Conservation (phyloP, 2,329 filamentous ascomycete genomes). For the Apiospora pterosperma region DNA sequence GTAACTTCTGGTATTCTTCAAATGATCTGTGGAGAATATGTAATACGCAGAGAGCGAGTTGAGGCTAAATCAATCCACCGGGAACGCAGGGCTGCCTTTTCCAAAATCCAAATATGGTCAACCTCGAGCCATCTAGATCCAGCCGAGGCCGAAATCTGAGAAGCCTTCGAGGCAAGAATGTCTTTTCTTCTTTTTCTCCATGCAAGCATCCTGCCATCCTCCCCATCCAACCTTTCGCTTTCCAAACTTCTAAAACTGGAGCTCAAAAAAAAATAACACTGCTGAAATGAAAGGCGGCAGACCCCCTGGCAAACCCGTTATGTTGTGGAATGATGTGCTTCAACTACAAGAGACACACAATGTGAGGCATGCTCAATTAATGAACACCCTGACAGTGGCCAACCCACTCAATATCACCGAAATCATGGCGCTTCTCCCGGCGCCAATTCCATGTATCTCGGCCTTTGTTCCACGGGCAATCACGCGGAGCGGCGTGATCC, state of each 20-base stretch:
- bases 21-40: constrained; percentile 39
- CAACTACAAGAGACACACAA: constrained; percentile 59
- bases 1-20: constrained; percentile 63
- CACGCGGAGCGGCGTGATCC: constrained; percentile 42
- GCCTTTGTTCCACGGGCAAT: constrained; percentile 55
- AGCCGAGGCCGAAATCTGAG: constrained; percentile 13
- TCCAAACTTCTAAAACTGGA: constrained; percentile 12
- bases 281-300: constrained; percentile 23
- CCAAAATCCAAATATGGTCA: constrained; percentile 21
- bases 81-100: constrained; percentile 25
- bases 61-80: constrained; percentile 33
- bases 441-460: constrained; percentile 58
- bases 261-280: constrained; percentile 25
- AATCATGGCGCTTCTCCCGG: constrained; percentile 60
- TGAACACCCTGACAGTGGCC: constrained; percentile 75
- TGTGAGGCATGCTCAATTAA: constrained; percentile 25
- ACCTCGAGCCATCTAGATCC: neutral
- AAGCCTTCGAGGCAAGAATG: constrained; percentile 19
- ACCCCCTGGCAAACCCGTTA: constrained; percentile 21
- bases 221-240: constrained; percentile 1
- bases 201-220: constrained; percentile 3
- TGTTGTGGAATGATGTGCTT: constrained; percentile 31
- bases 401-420: constrained; percentile 89
- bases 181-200: constrained; percentile 3
- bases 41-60: constrained; percentile 66